A percentile compares a stretch with the other conserved stretches of the same genome.
Conservation (phyloP, 2,329 filamentous ascomycete species). For the Monilinia vaccinii-corymbosi region DNA sequence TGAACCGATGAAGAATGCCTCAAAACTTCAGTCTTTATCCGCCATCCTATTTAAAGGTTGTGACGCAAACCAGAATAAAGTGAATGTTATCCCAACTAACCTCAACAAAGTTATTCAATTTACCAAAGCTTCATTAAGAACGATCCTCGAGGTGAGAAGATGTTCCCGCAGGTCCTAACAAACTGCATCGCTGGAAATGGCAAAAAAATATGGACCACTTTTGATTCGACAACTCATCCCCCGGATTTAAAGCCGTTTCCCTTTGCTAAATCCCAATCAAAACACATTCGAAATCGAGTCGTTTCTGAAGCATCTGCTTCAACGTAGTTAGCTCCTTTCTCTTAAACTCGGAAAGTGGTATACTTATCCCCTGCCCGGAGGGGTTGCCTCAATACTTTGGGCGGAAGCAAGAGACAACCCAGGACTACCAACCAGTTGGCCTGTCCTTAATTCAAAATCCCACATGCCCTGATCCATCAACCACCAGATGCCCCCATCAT, state of each 20-base stretch:
- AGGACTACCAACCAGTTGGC: constrained; percentile 26
- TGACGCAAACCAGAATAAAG: constrained; percentile 26
- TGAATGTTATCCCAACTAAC: constrained; percentile 28
- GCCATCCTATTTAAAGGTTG: constrained; percentile 27
- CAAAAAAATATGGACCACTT: not conserved
- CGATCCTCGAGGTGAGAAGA: constrained; percentile 55
- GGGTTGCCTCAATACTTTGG: constrained; percentile 21
- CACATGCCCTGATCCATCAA: not conserved
- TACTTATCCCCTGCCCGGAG: constrained; percentile 30
- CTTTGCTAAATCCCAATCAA: not conserved
- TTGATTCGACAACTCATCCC: not conserved
- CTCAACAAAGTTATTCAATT: constrained; percentile 15
- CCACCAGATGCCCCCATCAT: constrained; percentile 4
- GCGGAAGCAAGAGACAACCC: constrained; percentile 24
- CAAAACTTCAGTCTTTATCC: constrained; percentile 15
- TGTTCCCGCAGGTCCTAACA: constrained; percentile 62
- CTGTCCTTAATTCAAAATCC: constrained; percentile 18
- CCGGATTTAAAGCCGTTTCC: not conserved
- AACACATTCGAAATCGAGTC: no score
- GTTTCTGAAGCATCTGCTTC: not conserved
- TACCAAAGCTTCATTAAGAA: constrained; percentile 80
- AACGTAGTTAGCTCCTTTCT: not conserved
- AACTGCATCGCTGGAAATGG: constrained; percentile 61
- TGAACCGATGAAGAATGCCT: not conserved
- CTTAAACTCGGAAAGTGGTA: constrained; percentile 3